These are phyloP conservation scores for Beverwykella pulmonaria DNA, from an alignment of 495 filamentous ascomycete genomes.

Conservation along the genomic window DNA sequence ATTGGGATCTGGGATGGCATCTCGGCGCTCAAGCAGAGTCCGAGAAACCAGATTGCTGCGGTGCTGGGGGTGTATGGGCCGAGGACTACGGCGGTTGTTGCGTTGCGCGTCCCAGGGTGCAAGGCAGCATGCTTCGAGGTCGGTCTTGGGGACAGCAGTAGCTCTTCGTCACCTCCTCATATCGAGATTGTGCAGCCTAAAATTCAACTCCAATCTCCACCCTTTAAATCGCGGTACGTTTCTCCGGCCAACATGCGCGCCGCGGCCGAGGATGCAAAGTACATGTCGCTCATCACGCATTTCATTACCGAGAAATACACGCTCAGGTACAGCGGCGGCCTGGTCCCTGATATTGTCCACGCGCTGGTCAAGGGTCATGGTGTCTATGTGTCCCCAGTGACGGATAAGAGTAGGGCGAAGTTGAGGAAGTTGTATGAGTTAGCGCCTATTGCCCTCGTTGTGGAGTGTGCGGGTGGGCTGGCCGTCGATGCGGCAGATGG, in stretches of 20 bases:
- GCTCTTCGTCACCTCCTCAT: background rate
- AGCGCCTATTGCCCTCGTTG: conserved; percentile 53
- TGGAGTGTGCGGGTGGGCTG: conserved; percentile 56
- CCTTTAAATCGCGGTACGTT: conserved; percentile 52
- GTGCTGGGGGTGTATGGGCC: conserved; percentile 57
- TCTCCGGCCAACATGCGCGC: conserved; percentile 58
- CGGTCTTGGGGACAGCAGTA: conserved; percentile 41
- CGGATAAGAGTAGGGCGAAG: conserved; percentile 53
- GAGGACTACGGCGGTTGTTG: conserved; percentile 54
- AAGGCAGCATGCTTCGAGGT: conserved; percentile 49
- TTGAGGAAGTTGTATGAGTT: conserved; percentile 56
- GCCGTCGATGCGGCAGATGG: conserved; percentile 52
- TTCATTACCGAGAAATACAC: conserved; percentile 53
- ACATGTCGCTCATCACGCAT: conserved; percentile 49
- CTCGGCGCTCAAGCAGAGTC: conserved; percentile 47
- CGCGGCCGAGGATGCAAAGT: conserved; percentile 49
- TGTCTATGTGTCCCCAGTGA: conserved; percentile 55
- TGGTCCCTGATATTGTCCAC: conserved; percentile 59
- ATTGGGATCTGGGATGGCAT: conserved; percentile 55
- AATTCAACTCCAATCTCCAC: conserved; percentile 39
- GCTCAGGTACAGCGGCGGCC: conserved; percentile 55
- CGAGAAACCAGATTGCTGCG: conserved; percentile 50
- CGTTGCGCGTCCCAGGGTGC: conserved; percentile 47
- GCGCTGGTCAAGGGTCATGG: conserved; percentile 57
- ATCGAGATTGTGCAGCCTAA: conserved; percentile 46